Base-by-base conservation (phyloP, 73 alveolate species). In the Tetrahymena borealis region DNA sequence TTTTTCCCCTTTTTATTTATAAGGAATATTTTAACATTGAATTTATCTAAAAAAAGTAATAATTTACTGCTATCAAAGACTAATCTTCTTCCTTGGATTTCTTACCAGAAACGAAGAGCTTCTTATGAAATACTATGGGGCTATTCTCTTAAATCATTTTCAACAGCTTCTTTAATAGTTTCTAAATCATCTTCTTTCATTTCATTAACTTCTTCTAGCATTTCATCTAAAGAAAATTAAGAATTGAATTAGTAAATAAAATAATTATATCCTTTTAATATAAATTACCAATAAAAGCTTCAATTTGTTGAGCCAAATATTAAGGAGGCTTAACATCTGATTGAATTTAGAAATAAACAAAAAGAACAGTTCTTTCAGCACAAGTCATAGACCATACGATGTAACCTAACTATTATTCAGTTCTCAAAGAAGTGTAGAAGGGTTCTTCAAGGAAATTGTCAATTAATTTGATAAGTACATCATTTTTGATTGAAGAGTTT, bases 391-490 rank as follows among this genome's bases (percentile, higher is more conserved):
- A 60, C 41, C 28, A 79, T 0, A 85, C 94, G 1, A 40, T 78
- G 38, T 94, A 94, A 16, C 97, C 97, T 31, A 94, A 95, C 41
- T 93, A 79, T 37, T 94, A 94, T 24, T 93, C 94, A 24, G 97
- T 94, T 33, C 97, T 92, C 31, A 94, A 38, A 39, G 79, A 38
- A 28, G 91, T 94, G 78, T 43, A 94, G 91, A 90, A 91, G 20
- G 97, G 97, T 38, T 93, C 91, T 60, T 93, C 90, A 31, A 94
- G 24, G 91, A 79, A 78, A 37, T 92, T 36, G n/a, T 15, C 78
- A 13, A 77, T 94, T 38, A 94, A 31, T 60, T 60, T 60, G 16
- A n/a, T 60, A 24, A 60, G 1, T 32, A 60, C 85, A 40, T 92
- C 40, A n/a, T 93, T 85, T 11, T 33, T 41, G 16, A 91, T 5